Base-by-base conservation (phyloP, 2,329 filamentous ascomycete genomes). In the Diaporthe sp. region DNA sequence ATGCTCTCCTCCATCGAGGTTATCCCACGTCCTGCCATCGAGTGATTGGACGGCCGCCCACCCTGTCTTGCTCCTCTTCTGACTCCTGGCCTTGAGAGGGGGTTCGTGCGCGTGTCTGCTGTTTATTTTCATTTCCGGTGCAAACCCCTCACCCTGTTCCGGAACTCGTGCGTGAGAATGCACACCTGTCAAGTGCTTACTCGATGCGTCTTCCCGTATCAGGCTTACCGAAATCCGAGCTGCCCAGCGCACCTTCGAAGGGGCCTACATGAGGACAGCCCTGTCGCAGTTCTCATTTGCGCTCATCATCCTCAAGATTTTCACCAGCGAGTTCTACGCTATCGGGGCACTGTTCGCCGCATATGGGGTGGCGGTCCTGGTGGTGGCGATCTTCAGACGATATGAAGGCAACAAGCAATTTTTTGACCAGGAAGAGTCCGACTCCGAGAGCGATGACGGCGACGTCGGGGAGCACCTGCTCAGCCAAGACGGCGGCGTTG, bases 271-370 rank as follows among this genome's bases (percentile, higher is more conserved):
- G 82, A 94, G 97, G 77, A 99, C 97, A 0, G 96, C 96, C 3
- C 91, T 99, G 28, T 95, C 94, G 4, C 96, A 98, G 82, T 98
- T 98, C 87, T 96, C 94, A 74, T 98, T 99, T 84, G 93, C 96
- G 28, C 92, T 99, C 68, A 93, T 99, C 78, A 94, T 99, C 71
- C 91, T 98, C 79, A 98, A 97, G 86, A 97, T 99, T 84, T 98
- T 99, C 87, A 98, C 95, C 12, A 91, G 93, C 71, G 97, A 98
- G 82, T 98, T 99, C 87, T 98, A 98, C 85, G 92, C 94, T 79
- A 98, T 98, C 78, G 97, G 97, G n/a, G 97, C 97, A 9, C 88
- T 99, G 44, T 98, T 98, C 83, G 96, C 97, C 58, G 92, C 95
- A 67, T 98, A 98, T 82, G 97, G 96, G 17, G 92, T 93, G 4